Conservation (phyloP, 495 filamentous ascomycete species). For the Corynascus novoguineensis region DNA sequence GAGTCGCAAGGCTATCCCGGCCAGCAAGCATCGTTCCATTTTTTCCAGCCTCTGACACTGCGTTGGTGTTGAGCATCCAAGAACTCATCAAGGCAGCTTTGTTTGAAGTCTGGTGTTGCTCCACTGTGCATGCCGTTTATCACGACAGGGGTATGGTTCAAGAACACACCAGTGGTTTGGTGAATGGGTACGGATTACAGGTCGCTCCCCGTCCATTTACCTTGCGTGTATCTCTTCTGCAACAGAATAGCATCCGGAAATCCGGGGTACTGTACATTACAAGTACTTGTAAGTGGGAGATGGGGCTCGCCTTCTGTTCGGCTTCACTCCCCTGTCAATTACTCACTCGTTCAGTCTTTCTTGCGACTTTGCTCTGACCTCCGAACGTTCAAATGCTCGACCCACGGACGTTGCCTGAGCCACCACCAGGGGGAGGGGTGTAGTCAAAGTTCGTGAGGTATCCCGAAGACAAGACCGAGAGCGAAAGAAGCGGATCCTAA, state of each 20-base stretch:
- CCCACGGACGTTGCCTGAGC: not conserved
- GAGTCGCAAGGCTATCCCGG: slow-evolving; percentile 25
- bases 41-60: slow-evolving; percentile 14
- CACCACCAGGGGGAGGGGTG: slow-evolving; percentile 13
- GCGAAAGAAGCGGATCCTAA: not conserved
- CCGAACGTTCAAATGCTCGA: slow-evolving; percentile 13
- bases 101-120: slow-evolving; percentile 3
- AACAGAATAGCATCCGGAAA: not conserved
- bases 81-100: no score
- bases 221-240: not conserved
- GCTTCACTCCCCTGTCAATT: slow-evolving; percentile 1
- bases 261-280: slow-evolving; percentile 17
- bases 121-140: not conserved
- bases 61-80: not conserved
- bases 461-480: not conserved
- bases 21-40: slow-evolving; percentile 11
- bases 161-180: not conserved
- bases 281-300: not conserved
- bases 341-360: slow-evolving; percentile 2
- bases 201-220: not conserved
- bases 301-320: not conserved
- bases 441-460: no score
- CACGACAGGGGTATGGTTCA: not conserved
- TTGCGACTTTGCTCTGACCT: not conserved
- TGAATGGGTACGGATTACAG: slow-evolving; percentile 1